A percentile compares a stretch with the other conserved stretches of the same genome.
These are phyloP conservation scores for Pseudogymnoascus sp. DNA, from an alignment of 2,329 filamentous ascomycete genomes.

Conservation along the genomic window DNA sequence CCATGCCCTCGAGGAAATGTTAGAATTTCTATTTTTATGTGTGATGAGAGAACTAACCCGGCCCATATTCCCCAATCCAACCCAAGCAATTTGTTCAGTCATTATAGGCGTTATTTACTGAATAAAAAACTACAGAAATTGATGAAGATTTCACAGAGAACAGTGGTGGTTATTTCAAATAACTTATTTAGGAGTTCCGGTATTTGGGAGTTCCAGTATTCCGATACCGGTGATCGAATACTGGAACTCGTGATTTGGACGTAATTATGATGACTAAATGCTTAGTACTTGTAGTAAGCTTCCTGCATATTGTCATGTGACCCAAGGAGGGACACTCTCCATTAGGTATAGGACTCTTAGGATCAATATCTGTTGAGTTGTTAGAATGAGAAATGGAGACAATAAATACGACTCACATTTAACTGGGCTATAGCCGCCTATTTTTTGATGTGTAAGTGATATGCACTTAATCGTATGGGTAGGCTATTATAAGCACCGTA, in stretches of 20 bases:
- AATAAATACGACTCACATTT: background rate
- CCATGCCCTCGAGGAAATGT: slow-evolving; percentile 57
- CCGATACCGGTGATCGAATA: too few relatives aligned
- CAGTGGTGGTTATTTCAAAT: too few relatives aligned
- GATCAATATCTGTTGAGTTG: background rate
- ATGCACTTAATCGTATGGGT: background rate
- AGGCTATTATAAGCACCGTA: background rate
- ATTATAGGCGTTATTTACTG: slow-evolving; percentile 29
- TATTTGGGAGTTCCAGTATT: too few relatives aligned
- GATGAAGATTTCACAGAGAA: background rate
- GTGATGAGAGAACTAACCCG: slow-evolving; percentile 42
- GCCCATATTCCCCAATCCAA: slow-evolving; percentile 85
- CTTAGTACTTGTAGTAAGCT: background rate
- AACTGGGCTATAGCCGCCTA: background rate
- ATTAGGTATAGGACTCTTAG: background rate
- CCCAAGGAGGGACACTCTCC: background rate
- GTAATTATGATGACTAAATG: background rate
- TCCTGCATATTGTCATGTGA: background rate
- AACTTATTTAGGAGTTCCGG: too few relatives aligned
- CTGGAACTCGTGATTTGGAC: background rate
- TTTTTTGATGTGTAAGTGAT: background rate
- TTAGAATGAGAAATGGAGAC: background rate
- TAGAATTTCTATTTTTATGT: background rate
- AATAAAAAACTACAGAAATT: background rate
- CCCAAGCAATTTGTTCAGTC: slow-evolving; percentile 60